Percentiles rank a stretch among this genome's conserved stretches.
phyloP scores from a whole-genome alignment of 2,329 filamentous ascomycete genomes.

The Penicillium janthinellum region DNA sequence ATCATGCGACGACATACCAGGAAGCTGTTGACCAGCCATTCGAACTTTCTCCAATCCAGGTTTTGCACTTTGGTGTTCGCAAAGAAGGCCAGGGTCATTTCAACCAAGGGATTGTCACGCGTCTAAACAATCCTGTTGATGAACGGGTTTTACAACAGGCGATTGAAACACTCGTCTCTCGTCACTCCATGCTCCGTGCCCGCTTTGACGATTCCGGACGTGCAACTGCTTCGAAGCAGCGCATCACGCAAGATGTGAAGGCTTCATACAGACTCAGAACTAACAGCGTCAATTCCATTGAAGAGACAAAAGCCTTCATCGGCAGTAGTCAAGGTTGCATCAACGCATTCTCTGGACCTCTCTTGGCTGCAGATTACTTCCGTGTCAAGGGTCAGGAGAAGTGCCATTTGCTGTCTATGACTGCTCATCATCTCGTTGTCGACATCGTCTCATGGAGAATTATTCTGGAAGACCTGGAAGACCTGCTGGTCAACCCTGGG shows the following conservation, averaged over 20 bases:
- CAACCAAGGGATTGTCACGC: slow-evolving; percentile 42
- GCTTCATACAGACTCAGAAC: slow-evolving; percentile 32
- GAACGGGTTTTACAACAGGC: slow-evolving; percentile 28
- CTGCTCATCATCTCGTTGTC: slow-evolving; percentile 43
- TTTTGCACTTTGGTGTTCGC: slow-evolving; percentile 40
- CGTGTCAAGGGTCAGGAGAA: slow-evolving; percentile 35
- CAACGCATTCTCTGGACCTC: slow-evolving; percentile 40
- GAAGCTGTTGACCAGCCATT: slow-evolving; percentile 36
- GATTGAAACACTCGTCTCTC: slow-evolving; percentile 34
- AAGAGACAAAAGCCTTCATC: slow-evolving; percentile 29
- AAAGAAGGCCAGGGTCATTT: slow-evolving; percentile 40
- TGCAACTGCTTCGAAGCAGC: slow-evolving; percentile 28
- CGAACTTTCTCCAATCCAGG: slow-evolving; percentile 41
- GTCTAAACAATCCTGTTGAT: slow-evolving; percentile 31
- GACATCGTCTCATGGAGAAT: slow-evolving; percentile 47
- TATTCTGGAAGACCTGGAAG: slow-evolving; percentile 43
- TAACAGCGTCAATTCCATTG: slow-evolving; percentile 23
- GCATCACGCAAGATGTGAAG: slow-evolving; percentile 33
- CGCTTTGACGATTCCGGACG: slow-evolving; percentile 30
- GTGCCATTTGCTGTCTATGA: slow-evolving; percentile 35
- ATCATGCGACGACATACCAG: slow-evolving; percentile 37
- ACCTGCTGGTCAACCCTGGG: slow-evolving; percentile 35
- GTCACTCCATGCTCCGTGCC: slow-evolving; percentile 44
- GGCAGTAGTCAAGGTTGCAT: slow-evolving; percentile 37
- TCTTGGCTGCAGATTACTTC: slow-evolving; percentile 48